phyloP scores from a whole-genome alignment of 345 rosid genomes.

The Lepidium aucheri region DNA sequence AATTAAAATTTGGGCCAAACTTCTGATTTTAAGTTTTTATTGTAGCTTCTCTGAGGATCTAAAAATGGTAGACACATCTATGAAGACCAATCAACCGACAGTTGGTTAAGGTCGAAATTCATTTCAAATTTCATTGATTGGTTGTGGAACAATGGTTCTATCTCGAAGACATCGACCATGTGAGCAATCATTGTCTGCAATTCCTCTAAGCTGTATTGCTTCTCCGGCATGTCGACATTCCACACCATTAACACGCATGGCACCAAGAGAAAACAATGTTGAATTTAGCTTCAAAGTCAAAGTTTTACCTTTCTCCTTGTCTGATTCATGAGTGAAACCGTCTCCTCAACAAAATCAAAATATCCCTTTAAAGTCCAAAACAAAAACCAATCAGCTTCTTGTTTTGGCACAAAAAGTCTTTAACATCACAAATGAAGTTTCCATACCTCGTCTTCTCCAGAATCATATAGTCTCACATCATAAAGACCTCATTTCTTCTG shows the following conservation, averaged over 20 bases:
- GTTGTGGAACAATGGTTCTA: conserved; percentile 16
- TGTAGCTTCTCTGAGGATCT: conserved; percentile 17
- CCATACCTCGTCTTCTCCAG: conserved; percentile 51
- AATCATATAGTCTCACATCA: conserved; percentile 80
- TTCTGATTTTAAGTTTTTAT: no score
- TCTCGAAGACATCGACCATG: conserved; percentile 46
- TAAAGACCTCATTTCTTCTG: conserved; percentile 61
- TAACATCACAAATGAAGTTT: background rate
- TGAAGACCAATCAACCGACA: conserved; percentile 17
- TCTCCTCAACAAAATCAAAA: conserved; percentile 76
- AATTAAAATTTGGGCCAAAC: no score
- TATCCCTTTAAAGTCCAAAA: conserved; percentile 36
- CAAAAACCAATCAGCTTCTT: background rate
- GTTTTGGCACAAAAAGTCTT: background rate
- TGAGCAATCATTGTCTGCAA: conserved; percentile 77
- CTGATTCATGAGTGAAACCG: conserved; percentile 72
- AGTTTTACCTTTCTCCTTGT: conserved; percentile 50
- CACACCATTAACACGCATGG: background rate
- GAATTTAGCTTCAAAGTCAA: no score
- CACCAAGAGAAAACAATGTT: no score
- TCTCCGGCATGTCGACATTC: conserved; percentile 1
- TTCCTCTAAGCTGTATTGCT: conserved; percentile 88
- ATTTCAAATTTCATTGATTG: background rate
- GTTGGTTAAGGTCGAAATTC: conserved; percentile 22
- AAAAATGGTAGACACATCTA: conserved; percentile 15